phyloP scores from a whole-genome alignment of 495 filamentous ascomycete species.

The Daldinia vernicosa region DNA sequence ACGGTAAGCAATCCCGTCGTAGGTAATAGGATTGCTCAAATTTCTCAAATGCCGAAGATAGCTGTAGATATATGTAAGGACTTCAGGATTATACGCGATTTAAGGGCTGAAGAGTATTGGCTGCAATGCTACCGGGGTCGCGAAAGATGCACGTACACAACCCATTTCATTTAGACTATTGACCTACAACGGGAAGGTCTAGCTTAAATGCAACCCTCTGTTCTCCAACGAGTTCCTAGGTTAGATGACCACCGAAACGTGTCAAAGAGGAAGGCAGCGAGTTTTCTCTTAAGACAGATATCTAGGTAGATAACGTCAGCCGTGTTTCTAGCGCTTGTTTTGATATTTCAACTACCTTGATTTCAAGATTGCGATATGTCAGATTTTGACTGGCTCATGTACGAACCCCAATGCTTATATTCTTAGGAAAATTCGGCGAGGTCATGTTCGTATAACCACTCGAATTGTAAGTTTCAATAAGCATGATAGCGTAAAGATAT shows the following conservation, averaged over 20 bases:
- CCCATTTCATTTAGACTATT: background rate
- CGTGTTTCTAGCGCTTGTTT: background rate
- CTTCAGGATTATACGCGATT: background rate
- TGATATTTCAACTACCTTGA: background rate
- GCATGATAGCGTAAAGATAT: background rate
- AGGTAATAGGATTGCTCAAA: slow-evolving; percentile 4
- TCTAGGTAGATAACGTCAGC: background rate
- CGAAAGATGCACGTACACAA: background rate
- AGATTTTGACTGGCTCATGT: slow-evolving; percentile 1
- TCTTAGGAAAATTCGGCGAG: background rate
- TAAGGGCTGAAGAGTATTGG: background rate
- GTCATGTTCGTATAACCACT: background rate
- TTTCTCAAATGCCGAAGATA: background rate
- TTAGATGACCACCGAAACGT: slow-evolving; percentile 6
- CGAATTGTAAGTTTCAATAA: background rate
- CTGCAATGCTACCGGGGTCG: background rate
- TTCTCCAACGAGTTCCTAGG: background rate
- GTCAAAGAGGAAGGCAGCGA: slow-evolving; percentile 15
- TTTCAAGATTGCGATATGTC: background rate
- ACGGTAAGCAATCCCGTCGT: slow-evolving; percentile 4
- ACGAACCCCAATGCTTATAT: slow-evolving; percentile 5
- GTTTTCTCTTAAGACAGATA: background rate
- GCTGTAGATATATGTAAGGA: background rate
- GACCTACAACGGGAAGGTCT: slow-evolving; percentile 7
- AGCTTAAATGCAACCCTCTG: slow-evolving; percentile 5